phyloP scores from a whole-genome alignment of 73 alveolate genomes.

The Symbiodinium natans region DNA sequence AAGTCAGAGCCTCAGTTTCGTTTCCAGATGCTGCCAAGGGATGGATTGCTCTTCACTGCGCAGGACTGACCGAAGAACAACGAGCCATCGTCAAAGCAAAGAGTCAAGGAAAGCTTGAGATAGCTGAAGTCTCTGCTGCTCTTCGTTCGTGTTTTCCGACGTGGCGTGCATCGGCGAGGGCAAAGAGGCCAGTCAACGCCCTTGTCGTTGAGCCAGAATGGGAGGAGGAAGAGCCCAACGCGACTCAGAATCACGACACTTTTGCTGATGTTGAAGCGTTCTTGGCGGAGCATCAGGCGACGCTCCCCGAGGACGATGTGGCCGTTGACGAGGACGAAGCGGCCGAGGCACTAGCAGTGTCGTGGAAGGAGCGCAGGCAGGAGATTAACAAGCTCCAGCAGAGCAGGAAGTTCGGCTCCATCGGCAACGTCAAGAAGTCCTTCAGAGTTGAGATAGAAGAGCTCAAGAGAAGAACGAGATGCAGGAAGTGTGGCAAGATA shows the following conservation, averaged over 20 bases:
- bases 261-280: background rate
- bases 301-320: background rate
- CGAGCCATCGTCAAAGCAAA: background rate
- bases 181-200: background rate
- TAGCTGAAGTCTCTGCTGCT: background rate
- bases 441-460: background rate
- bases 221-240: background rate
- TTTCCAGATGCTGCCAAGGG: background rate
- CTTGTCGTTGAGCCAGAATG: background rate
- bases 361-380: background rate
- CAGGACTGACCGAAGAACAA: background rate
- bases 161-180: background rate
- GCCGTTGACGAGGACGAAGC: background rate
- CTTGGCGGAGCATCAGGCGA: background rate
- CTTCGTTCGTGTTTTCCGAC: background rate
- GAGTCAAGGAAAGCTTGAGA: background rate
- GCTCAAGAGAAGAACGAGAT: background rate
- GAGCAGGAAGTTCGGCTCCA: background rate
- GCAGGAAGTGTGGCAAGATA: background rate
- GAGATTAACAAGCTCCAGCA: background rate
- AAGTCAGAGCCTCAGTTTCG: background rate
- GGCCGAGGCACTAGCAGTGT: background rate
- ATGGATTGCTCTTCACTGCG: background rate
- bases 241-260: background rate
- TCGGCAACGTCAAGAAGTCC: background rate